Percentiles rank a stretch among this genome's conserved stretches.
Conservation (phyloP, 176 grass and related monocot genomes). For the Poa annua region DNA sequence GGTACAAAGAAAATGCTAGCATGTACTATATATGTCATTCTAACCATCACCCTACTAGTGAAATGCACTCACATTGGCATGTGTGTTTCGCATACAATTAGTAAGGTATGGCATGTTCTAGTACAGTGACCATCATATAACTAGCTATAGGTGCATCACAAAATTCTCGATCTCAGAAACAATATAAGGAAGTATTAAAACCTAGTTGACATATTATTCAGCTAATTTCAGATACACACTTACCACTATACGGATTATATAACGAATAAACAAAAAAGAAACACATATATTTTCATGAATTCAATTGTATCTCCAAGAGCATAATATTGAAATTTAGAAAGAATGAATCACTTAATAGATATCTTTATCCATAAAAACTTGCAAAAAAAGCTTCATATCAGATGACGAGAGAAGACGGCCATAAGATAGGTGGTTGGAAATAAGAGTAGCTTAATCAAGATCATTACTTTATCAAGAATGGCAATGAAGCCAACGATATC, state of each 20-base stretch:
- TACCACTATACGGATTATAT: background rate
- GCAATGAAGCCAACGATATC: background rate
- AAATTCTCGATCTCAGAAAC: conserved; percentile 8
- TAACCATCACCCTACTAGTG: background rate
- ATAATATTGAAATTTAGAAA: background rate
- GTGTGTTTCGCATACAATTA: background rate
- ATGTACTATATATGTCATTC: background rate
- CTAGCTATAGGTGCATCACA: background rate
- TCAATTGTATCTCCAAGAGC: background rate
- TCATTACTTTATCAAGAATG: background rate
- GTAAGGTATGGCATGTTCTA: background rate
- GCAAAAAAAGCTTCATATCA: background rate
- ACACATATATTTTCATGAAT: background rate
- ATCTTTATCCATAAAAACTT: background rate
- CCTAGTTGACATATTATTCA: background rate
- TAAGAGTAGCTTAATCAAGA: background rate
- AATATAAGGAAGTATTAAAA: background rate
- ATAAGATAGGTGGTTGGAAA: background rate
- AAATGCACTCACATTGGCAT: background rate
- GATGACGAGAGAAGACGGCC: background rate
- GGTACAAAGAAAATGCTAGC: background rate
- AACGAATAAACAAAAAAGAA: background rate
- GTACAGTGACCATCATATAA: too few relatives aligned
- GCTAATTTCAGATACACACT: background rate
- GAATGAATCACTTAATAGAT: background rate